Percentiles rank a stretch among this genome's conserved stretches.
Evolutionary conservation across 352 stramenopile species (phyloP).

Genomic region (Globisporangium rhizosaccharum): DNA sequence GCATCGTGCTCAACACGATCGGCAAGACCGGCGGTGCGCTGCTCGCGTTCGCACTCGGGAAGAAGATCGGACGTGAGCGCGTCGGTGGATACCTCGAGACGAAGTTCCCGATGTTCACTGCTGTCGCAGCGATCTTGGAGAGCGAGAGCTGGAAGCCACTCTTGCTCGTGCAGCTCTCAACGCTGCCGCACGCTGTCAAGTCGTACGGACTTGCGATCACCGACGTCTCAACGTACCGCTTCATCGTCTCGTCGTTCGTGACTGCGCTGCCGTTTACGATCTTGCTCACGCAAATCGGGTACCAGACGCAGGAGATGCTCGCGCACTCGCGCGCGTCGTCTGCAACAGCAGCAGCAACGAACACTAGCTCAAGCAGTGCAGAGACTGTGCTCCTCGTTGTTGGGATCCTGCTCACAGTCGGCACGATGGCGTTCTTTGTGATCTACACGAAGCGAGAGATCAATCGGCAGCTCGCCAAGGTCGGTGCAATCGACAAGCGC

Average conservation of each 20-base stretch:
- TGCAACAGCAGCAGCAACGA: conserved; percentile 7
- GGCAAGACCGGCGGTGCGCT: conserved; percentile 60
- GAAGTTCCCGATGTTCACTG: conserved; percentile 50
- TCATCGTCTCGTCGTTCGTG: conserved; percentile 50
- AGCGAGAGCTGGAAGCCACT: conserved; percentile 68
- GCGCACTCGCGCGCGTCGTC: conserved; percentile 8
- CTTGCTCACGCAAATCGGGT: conserved; percentile 61
- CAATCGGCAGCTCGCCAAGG: conserved; percentile 29
- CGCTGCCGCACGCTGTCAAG: conserved; percentile 64
- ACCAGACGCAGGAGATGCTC: conserved; percentile 47
- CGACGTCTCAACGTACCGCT: conserved; percentile 46
- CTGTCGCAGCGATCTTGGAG: conserved; percentile 45
- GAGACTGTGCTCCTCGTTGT: conserved; percentile 24
- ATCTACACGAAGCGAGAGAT: conserved; percentile 46
- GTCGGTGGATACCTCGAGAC: conserved; percentile 46
- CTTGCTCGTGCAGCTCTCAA: conserved; percentile 66
- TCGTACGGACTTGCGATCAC: conserved; percentile 71
- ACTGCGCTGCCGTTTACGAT: conserved; percentile 47
- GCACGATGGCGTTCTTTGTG: conserved; percentile 44
- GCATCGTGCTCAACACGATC: conserved; percentile 42
- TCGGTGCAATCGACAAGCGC: conserved; percentile 17
- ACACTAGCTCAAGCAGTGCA: conserved; percentile 13
- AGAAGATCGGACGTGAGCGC: conserved; percentile 43
- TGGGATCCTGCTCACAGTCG: conserved; percentile 30
- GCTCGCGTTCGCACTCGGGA: conserved; percentile 58